Base-by-base conservation (phyloP, 2,329 filamentous ascomycete species). In the Penicillium sp. region DNA sequence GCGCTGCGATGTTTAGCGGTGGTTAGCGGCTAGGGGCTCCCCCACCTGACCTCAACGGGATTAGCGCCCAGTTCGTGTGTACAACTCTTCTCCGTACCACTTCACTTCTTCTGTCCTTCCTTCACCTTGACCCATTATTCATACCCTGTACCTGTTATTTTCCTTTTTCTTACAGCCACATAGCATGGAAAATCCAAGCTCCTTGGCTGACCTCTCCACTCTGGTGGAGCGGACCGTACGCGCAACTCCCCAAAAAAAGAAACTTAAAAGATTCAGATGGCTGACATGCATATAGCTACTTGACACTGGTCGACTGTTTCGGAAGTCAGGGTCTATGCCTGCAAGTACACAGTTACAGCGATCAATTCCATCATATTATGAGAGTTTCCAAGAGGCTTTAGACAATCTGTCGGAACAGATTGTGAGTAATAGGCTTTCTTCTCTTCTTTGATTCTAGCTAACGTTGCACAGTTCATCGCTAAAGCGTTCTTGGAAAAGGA, bases 401-500 rank as follows among this genome's bases (percentile, higher is more conserved):
- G 75, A 78, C 56, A 69, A 66, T 45, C 63, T 78, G 27, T 76
- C 74, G 11, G 73, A 77, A 54, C 74, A 77, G 56, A 77, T 78
- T 62, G 75, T 77, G 70, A 53, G 74, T 66, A 16, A 5, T 33
- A 19, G n/a, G 16, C 49, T 55, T 41, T 35, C 47, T 48, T 54
- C 52, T 41, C 22, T 55, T 24, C n/a, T 22, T 11, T 19, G 16
- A 35, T 48, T 29, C 27, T 37, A 26, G 46, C 59, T 66, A 41
- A 66, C 48, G 3, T 26, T 37, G 24, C 29, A 37, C 57, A 77
- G 75, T 76, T 76, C 47, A 73, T 77, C 44, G 75, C 75, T 31
- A 78, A 78, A 59, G 71, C 75, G 1, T 74, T 76, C 49, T 60
- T 78, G 16, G 75, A 78, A 64, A 71, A 66, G 55, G 75, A 78